Evolutionary conservation across 1,284 basidiomycete genomes (phyloP).

Genomic region (Pseudozyma tsukubaensis): DNA sequence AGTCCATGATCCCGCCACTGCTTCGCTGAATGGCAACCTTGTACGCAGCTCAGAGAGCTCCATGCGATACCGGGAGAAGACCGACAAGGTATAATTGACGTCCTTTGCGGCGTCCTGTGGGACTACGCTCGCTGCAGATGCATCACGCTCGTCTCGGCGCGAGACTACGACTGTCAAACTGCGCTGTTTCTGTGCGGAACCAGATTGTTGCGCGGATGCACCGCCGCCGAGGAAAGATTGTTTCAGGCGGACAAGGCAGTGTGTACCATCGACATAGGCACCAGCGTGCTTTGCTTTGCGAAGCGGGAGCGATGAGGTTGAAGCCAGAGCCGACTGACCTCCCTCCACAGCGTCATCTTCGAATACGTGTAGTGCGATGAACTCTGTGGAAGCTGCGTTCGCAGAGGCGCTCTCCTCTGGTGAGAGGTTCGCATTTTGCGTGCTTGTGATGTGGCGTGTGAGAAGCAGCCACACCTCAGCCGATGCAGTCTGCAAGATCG

Average conservation of each 20-base stretch:
- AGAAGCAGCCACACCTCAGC: slow-evolving; percentile 81
- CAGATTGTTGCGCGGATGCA: background rate
- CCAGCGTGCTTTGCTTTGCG: slow-evolving; percentile 67
- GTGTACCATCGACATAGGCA: slow-evolving; percentile 81
- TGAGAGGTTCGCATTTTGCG: slow-evolving; percentile 18
- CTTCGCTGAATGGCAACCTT: slow-evolving; percentile 32
- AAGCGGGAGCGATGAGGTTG: slow-evolving; percentile 6
- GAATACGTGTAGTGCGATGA: slow-evolving; percentile 77
- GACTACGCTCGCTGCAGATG: background rate
- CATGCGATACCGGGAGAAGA: slow-evolving; percentile 71
- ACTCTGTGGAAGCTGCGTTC: slow-evolving; percentile 71
- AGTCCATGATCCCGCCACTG: slow-evolving; percentile 71
- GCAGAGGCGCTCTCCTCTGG: background rate
- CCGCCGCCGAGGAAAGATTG: slow-evolving; percentile 6
- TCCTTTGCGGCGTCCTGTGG: slow-evolving; percentile 9
- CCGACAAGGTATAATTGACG: slow-evolving; percentile 72
- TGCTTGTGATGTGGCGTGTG: slow-evolving; percentile 77
- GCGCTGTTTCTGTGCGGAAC: slow-evolving; percentile 2
- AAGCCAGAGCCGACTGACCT: background rate
- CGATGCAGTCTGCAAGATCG: slow-evolving; percentile 6
- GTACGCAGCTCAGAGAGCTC: slow-evolving; percentile 38
- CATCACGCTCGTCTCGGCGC: slow-evolving; percentile 51
- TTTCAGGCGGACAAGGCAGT: slow-evolving; percentile 75
- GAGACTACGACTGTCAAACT: slow-evolving; percentile 58
- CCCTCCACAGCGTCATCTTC: slow-evolving; percentile 44